Evolutionary conservation across 371 early-diverging fungal species (phyloP).

Genomic region (Mucor circinelloides): DNA sequence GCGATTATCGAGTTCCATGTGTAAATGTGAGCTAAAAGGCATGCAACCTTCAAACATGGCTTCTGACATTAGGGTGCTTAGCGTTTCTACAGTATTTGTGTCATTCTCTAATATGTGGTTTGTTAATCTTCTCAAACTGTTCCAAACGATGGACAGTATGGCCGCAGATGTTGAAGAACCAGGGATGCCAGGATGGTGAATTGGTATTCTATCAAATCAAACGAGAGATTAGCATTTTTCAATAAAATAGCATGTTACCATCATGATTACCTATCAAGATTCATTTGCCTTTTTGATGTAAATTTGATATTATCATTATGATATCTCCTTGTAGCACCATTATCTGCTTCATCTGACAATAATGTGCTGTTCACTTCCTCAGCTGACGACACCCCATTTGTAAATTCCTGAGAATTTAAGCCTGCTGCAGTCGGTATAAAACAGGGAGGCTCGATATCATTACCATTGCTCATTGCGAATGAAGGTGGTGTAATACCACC

Average conservation of each 20-base stretch:
- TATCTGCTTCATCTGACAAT: conserved; percentile 22
- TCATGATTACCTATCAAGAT: conserved; percentile 37
- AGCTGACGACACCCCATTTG: conserved; percentile 10
- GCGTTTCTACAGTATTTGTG: conserved; percentile 43
- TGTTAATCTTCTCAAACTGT: conserved; percentile 39
- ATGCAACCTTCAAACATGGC: conserved; percentile 49
- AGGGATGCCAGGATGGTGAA: conserved; percentile 47
- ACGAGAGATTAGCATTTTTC: background rate
- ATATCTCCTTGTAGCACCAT: conserved; percentile 1
- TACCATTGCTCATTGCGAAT: conserved; percentile 21
- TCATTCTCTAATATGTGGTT: conserved; percentile 48
- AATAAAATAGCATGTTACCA: background rate
- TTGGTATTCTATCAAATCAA: conserved; percentile 36
- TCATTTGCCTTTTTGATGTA: conserved; percentile 19
- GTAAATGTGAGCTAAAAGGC: conserved; percentile 48
- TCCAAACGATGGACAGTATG: conserved; percentile 43
- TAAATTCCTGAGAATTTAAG: conserved; percentile 18
- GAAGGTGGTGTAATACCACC: conserved; percentile 39
- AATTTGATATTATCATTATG: conserved; percentile 15
- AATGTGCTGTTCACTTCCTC: conserved; percentile 15
- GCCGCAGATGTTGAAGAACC: conserved; percentile 39
- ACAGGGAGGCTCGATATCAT: conserved; percentile 1
- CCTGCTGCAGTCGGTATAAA: conserved; percentile 30
- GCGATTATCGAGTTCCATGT: conserved; percentile 45
- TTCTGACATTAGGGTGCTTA: conserved; percentile 42